These are phyloP conservation scores for Apiospora pterosperma DNA, from an alignment of 2,329 filamentous ascomycete genomes.

Conservation along the genomic window DNA sequence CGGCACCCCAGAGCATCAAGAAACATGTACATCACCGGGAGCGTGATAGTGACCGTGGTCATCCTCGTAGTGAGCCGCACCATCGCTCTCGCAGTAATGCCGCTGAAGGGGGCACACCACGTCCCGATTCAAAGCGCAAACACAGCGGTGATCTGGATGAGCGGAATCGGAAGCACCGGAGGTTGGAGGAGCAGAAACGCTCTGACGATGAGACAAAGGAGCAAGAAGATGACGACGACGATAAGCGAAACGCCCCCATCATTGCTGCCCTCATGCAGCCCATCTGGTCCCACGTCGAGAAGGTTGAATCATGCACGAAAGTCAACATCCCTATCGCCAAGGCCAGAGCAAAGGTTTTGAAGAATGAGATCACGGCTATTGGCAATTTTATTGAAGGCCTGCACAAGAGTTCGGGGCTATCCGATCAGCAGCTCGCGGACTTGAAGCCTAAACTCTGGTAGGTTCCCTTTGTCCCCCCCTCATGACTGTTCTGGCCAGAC, in stretches of 20 bases:
- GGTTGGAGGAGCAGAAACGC: constrained; percentile 41
- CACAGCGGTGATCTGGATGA: constrained; percentile 53
- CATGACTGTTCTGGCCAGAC: constrained; percentile 2
- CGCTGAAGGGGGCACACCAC: constrained; percentile 44
- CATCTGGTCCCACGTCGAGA: constrained; percentile 28
- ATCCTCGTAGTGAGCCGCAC: constrained; percentile 42
- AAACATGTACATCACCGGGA: constrained; percentile 42
- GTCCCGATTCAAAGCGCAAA: constrained; percentile 59
- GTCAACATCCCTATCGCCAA: constrained; percentile 30
- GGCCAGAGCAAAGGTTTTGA: constrained; percentile 29
- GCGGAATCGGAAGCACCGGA: constrained; percentile 47
- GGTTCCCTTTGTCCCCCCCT: constrained; percentile 5
- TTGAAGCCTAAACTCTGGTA: constrained; percentile 34
- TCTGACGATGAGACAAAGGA: constrained; percentile 33
- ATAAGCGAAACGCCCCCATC: constrained; percentile 27
- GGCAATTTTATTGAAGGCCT: constrained; percentile 31
- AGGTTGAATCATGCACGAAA: constrained; percentile 29
- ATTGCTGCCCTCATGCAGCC: constrained; percentile 31
- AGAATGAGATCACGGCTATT: constrained; percentile 30
- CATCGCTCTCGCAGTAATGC: constrained; percentile 47
- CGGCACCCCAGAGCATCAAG: constrained; percentile 55
- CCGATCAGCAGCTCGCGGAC: constrained; percentile 24
- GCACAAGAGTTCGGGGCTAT: constrained; percentile 26
- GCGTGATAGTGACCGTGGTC: constrained; percentile 43
- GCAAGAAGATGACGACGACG: constrained; percentile 30